Base-by-base conservation (phyloP, 2,329 filamentous ascomycete genomes). In the Alternaria brassicae region DNA sequence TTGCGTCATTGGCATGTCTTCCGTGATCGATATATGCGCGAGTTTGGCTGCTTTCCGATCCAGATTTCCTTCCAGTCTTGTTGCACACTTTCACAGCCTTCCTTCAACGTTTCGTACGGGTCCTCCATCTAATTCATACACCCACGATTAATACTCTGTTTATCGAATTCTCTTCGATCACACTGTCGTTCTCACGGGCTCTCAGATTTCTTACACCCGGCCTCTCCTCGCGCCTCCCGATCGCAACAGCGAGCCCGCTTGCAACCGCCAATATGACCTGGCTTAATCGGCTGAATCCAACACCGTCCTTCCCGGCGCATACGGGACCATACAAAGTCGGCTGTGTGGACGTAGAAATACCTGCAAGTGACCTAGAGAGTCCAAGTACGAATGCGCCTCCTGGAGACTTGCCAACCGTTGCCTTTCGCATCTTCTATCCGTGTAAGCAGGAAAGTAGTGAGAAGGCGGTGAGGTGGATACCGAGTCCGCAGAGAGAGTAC, bases 401-500 rank as follows among this genome's bases (percentile, higher is more conserved):
- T 55, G 52, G 63, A 1, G 87, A 72, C 23, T 19, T 93, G 44
- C 81, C 87, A 19, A 96, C 92, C 1, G 83, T 96, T 25, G 89
- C 91, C 56, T 95, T 92, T 76, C 87, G 92, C 62, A 83, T 96
- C 58, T 96, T 91, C 79, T 96, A 96, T 74, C 92, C 92, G 1
- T 72, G 69, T 27, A 67, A 62, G 30, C 61, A 65, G 37, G 70
- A 71, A 4, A 74, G 71, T 39, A 59, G 78, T 51, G 82, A 86
- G 69, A 86, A 86, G 68, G 82, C 82, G 9, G 89, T 92, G 55
- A 86, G 84, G 68, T 96, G 92, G 92, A 83, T 96, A 52, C 91
- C 91, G 0, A 83, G 85, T 8, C 92, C 92, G 0, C 92, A 96
- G 75, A 81, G 89, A 47, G 87, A 88, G 39, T 89, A 92, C 72